Conservation (phyloP, 768 basidiomycete genomes). For the Clitopilus passeckerianus region DNA sequence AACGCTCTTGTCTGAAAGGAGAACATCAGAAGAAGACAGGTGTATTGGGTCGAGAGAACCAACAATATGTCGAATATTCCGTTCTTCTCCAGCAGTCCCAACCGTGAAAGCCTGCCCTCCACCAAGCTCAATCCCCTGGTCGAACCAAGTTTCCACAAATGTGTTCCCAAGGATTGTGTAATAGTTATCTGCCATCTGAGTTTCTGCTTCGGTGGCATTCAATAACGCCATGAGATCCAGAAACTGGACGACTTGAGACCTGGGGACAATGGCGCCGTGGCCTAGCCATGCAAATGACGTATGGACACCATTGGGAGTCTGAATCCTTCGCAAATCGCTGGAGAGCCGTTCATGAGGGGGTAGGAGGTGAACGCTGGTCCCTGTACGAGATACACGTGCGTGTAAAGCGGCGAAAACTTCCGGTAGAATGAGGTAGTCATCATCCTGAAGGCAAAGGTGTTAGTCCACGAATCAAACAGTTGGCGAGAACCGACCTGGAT, state of each 20-base stretch:
- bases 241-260: constrained; percentile 39
- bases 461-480: constrained; percentile 4
- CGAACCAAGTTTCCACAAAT: constrained; percentile 59
- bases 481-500: constrained; percentile 39
- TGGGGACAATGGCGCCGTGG: constrained; percentile 51
- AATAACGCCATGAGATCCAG: constrained; percentile 39
- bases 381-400: constrained; percentile 25
- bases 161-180: constrained; percentile 54
- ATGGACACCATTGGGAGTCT: constrained; percentile 31
- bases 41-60: constrained; percentile 15
- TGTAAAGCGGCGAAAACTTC: constrained; percentile 51
- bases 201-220: constrained; percentile 41
- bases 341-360: constrained; percentile 61
- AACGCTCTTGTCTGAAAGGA: constrained; percentile 37
- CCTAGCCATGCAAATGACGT: constrained; percentile 66
- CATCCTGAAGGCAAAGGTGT: constrained; percentile 39
- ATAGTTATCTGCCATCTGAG: constrained; percentile 69
- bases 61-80: constrained; percentile 58
- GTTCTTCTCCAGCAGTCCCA: constrained; percentile 49
- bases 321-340: constrained; percentile 41
- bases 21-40: background rate
- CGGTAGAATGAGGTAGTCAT: constrained; percentile 60
- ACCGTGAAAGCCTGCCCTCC: constrained; percentile 61
- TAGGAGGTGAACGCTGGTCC: constrained; percentile 43
- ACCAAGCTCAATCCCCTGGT: constrained; percentile 54